These are phyloP conservation scores for Ilyonectria destructans DNA, from an alignment of 2,329 filamentous ascomycete species.

Conservation along the genomic window DNA sequence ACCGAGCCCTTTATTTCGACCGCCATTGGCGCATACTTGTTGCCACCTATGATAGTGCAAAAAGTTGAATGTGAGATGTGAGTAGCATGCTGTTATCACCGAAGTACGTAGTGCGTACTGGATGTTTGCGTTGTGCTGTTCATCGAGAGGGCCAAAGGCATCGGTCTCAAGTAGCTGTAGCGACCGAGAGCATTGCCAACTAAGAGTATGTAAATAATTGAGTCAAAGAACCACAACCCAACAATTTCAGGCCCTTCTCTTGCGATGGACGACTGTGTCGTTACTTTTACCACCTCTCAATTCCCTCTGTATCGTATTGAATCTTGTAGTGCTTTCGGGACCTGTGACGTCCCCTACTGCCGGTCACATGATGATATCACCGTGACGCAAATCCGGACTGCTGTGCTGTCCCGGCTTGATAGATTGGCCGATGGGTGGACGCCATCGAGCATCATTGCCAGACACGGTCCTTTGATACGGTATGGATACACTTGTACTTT, in stretches of 20 bases:
- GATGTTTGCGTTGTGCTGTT: neutral
- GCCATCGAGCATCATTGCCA: neutral
- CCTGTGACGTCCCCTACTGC: neutral
- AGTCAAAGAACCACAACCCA: too few species aligned
- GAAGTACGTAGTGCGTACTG: neutral
- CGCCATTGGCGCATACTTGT: slow-evolving; percentile 6
- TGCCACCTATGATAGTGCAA: slow-evolving; percentile 1
- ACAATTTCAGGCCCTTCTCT: too few species aligned
- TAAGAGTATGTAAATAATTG: too few species aligned
- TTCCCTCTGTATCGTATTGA: neutral
- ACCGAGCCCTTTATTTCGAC: slow-evolving; percentile 13
- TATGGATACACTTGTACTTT: neutral
- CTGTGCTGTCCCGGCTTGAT: neutral
- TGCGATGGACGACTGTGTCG: neutral
- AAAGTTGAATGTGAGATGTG: neutral
- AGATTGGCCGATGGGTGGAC: neutral
- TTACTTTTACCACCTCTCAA: neutral
- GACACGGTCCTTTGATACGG: neutral
- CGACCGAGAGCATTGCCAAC: too few species aligned
- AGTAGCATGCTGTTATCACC: neutral
- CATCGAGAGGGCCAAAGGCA: neutral
- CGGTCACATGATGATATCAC: neutral
- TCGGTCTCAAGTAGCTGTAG: too few species aligned
- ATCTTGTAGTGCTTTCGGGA: neutral
- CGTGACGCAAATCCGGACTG: neutral